These are phyloP conservation scores for Glarea lozoyensis DNA, from an alignment of 495 filamentous ascomycete genomes.

Conservation along the genomic window DNA sequence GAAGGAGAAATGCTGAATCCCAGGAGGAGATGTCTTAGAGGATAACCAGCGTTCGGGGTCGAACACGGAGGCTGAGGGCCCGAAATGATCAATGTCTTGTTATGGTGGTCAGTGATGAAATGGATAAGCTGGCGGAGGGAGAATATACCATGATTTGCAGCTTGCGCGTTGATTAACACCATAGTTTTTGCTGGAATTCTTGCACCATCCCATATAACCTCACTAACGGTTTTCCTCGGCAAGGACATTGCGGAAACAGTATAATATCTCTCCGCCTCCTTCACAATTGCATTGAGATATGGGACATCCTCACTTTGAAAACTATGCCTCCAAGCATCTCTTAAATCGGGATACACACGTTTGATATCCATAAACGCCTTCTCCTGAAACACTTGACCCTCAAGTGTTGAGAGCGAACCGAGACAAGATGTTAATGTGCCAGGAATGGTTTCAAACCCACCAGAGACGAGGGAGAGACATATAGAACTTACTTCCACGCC, in stretches of 20 bases:
- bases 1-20: constrained; percentile 41
- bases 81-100: constrained; percentile 42
- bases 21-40: constrained; percentile 19
- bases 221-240: constrained; percentile 40
- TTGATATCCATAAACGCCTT: constrained; percentile 50
- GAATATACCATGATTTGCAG: constrained; percentile 44
- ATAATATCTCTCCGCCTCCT: constrained; percentile 47
- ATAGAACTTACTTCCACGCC: constrained; percentile 49
- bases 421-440: constrained; percentile 54
- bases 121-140: not conserved
- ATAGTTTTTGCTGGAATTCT: constrained; percentile 46
- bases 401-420: constrained; percentile 40
- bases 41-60: constrained; percentile 44
- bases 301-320: constrained; percentile 39
- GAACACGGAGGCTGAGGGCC: constrained; percentile 37
- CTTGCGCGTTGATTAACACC: constrained; percentile 49
- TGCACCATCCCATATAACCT: constrained; percentile 45
- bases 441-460: constrained; percentile 56
- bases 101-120: constrained; percentile 2
- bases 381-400: constrained; percentile 53
- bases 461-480: constrained; percentile 52
- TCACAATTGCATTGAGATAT: constrained; percentile 41
- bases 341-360: constrained; percentile 33
- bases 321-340: constrained; percentile 38
- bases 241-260: constrained; percentile 46